Base-by-base conservation (phyloP, 2,329 filamentous ascomycete genomes). In the Akanthomyces muscarius region DNA sequence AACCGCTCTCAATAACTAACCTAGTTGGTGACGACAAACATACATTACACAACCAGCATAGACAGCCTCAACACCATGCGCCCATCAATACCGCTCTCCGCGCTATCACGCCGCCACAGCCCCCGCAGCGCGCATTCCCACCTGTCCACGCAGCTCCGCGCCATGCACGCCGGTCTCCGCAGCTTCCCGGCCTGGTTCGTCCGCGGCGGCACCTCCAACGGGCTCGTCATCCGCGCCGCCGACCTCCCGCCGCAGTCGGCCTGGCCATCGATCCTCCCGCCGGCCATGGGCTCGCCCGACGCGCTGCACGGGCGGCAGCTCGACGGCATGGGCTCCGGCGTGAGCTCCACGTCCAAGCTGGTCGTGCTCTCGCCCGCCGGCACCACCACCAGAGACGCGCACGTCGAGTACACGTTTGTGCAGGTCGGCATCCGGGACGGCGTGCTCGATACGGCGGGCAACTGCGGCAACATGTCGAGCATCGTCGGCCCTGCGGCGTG, bases 391-490 rank as follows among this genome's bases (percentile, higher is more conserved):
- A 36, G 14, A 21, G 23, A 25, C n/a, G 47, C 42, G 25, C 55
- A 90, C 66, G 78, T 91, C 14, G 85, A 90, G 64, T 91, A 88
- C 69, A 92, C 88, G 0, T 92, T 92, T 70, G 83, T 88, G 1
- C 85, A 87, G 45, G 77, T 91, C 7, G 88, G 88, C 3, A 82
- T 91, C 61, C 82, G 82, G 59, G 81, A 87, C 67, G 76, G 77
- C 5, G 74, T 77, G 38, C 79, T 92, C 2, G 89, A 91, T 69
- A 82, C 85, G 68, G 85, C 86, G 0, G 86, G 88, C 28, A 92
- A 91, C 68, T 91, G 89, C 70, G 89, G 89, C n/a, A 91, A 91
- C 71, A 89, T 92, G 86, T 85, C 80, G 6, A 81, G 83, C 47
- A 81, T 85, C 0, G 81, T 91, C 52, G 89, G 88, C 0, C 88